phyloP scores from a whole-genome alignment of 2,329 filamentous ascomycete genomes.

The Waltergamsia citrina region DNA sequence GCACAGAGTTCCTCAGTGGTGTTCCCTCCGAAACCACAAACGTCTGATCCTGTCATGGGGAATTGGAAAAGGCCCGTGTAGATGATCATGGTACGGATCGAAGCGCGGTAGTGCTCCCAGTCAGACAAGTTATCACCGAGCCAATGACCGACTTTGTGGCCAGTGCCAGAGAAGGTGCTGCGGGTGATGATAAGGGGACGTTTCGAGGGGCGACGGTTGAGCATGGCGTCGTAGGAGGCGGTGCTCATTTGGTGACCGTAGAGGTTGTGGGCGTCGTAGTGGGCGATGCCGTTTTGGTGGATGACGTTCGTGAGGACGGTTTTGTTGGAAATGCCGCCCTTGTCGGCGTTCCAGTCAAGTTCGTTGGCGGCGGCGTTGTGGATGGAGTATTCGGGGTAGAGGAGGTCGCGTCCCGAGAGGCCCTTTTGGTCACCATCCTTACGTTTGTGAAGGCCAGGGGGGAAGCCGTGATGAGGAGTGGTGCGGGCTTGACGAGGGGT shows the following conservation, averaged over 20 bases:
- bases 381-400: conserved; percentile 68
- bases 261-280: conserved; percentile 80
- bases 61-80: conserved; percentile 62
- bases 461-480: conserved; percentile 3
- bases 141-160: conserved; percentile 74
- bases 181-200: conserved; percentile 79
- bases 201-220: conserved; percentile 53
- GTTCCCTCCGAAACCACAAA: conserved; percentile 65
- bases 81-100: conserved; percentile 67
- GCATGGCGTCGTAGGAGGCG: conserved; percentile 65
- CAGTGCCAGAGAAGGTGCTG: conserved; percentile 70
- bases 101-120: conserved; percentile 67
- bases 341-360: conserved; percentile 33
- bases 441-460: conserved; percentile 35
- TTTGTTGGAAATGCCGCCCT: conserved; percentile 49
- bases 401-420: conserved; percentile 47
- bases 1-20: conserved; percentile 56
- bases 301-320: conserved; percentile 71
- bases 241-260: conserved; percentile 68
- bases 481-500: conserved; percentile 1
- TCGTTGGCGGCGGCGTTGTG: conserved; percentile 55
- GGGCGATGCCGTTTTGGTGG: conserved; percentile 59
- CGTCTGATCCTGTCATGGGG: conserved; percentile 62
- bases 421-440: conserved; percentile 25
- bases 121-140: conserved; percentile 65